These are phyloP conservation scores for Pueraria montana DNA, from an alignment of 306 rosid genomes.

Conservation along the genomic window DNA sequence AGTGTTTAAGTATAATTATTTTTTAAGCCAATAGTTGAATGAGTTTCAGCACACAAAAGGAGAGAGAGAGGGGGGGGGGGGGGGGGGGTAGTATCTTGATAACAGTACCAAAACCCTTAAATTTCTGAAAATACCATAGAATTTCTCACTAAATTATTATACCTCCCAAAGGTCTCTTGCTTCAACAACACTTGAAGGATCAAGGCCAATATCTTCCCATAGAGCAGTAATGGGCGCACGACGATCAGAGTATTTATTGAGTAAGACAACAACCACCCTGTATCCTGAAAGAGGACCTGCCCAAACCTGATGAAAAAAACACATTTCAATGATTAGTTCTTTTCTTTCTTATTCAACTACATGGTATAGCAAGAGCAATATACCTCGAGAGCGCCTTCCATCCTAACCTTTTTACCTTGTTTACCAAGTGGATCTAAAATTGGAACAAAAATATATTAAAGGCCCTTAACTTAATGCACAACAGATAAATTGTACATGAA, in stretches of 20 bases:
- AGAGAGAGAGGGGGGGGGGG: too few species aligned
- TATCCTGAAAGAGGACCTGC: slow-evolving; percentile 89
- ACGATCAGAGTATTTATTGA: slow-evolving; percentile 61
- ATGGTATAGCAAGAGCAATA: neutral
- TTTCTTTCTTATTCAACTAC: neutral
- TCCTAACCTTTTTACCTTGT: slow-evolving; percentile 88
- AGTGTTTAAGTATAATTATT: too few species aligned
- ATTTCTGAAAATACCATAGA: too few species aligned
- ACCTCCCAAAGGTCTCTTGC: slow-evolving; percentile 98
- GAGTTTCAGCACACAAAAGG: too few species aligned
- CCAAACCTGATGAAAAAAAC: slow-evolving; percentile 68
- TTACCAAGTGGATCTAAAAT: slow-evolving; percentile 79
- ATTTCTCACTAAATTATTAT: neutral
- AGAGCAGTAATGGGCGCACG: slow-evolving; percentile 55
- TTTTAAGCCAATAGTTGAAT: too few species aligned
- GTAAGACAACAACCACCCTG: slow-evolving; percentile 70
- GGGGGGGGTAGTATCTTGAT: too few species aligned
- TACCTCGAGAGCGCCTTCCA: slow-evolving; percentile 78
- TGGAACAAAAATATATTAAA: neutral
- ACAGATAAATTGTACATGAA: too few species aligned
- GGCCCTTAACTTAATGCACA: neutral
- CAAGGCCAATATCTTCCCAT: slow-evolving; percentile 89
- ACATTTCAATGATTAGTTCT: slow-evolving; percentile 9
- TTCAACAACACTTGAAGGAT: slow-evolving; percentile 64
- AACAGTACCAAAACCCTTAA: too few species aligned